phyloP scores from a whole-genome alignment of 495 filamentous ascomycete genomes.

The Aspergillus sclerotiicarbonarius region DNA sequence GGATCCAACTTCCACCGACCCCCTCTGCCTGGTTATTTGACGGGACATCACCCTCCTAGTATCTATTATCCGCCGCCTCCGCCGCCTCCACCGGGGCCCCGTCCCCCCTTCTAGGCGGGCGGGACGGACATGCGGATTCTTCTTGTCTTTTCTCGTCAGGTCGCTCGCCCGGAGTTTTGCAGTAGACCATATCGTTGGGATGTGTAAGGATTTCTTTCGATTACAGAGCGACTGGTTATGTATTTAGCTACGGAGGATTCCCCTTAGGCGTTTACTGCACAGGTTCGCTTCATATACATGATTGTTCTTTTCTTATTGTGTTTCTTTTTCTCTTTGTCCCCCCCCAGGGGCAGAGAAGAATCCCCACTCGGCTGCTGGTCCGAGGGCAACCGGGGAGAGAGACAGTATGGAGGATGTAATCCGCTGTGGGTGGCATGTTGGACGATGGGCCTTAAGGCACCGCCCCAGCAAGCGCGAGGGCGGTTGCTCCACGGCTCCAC shows the following conservation, averaged over 20 bases:
- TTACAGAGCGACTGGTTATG: conserved; percentile 6
- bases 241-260: conserved; percentile 12
- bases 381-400: too few relatives aligned
- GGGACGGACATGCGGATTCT: neutral
- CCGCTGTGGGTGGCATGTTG: too few relatives aligned
- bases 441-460: too few relatives aligned
- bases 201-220: conserved; percentile 3
- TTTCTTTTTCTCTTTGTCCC: too few relatives aligned
- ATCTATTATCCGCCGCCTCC: conserved; percentile 24
- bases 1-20: conserved; percentile 41
- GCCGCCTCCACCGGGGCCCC: conserved; percentile 20
- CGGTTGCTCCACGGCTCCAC: too few relatives aligned
- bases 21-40: conserved; percentile 31
- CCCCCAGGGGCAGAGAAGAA: too few relatives aligned
- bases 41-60: conserved; percentile 21
- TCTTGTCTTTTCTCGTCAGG: neutral
- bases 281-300: neutral
- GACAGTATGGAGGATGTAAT: neutral
- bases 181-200: conserved; percentile 10
- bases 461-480: too few relatives aligned
- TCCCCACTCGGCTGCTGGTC: too few relatives aligned
- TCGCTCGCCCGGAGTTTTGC: conserved; percentile 3
- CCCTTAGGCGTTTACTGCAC: neutral
- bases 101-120: conserved; percentile 16
- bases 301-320: neutral